phyloP scores from a whole-genome alignment of 2,329 filamentous ascomycete genomes.

The Helotiales sp. region DNA sequence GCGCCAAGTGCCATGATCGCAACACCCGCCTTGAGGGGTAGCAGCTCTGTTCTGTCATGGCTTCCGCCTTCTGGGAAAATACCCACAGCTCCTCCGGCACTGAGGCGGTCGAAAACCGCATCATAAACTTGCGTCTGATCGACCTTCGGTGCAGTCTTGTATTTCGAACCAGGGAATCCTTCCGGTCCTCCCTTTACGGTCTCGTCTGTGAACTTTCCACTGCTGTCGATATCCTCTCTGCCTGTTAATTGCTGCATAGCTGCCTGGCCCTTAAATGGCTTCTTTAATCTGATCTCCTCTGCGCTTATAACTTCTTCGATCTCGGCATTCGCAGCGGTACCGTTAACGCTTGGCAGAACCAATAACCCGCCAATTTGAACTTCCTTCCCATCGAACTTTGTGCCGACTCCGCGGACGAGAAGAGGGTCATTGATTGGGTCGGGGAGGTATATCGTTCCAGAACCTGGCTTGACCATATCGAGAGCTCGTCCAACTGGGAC shows the following conservation, averaged over 20 bases:
- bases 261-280: conserved; percentile 79
- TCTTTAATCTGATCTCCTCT: conserved; percentile 84
- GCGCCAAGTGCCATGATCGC: conserved; percentile 97
- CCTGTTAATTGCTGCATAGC: conserved; percentile 83
- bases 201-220: conserved; percentile 65
- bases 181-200: conserved; percentile 52
- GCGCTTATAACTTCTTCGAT: conserved; percentile 81
- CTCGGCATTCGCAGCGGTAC: conserved; percentile 73
- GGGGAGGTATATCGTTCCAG: conserved; percentile 84
- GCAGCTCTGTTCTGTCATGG: conserved; percentile 88
- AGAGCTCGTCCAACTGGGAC: conserved; percentile 93
- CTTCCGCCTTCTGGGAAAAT: conserved; percentile 98
- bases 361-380: conserved; percentile 82
- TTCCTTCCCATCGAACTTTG: conserved; percentile 73
- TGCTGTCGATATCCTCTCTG: conserved; percentile 70
- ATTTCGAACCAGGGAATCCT: conserved; percentile 78
- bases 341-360: conserved; percentile 84
- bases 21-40: conserved; percentile 94
- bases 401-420: conserved; percentile 66
- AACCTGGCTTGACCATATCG: conserved; percentile 80
- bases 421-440: conserved; percentile 86
- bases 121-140: conserved; percentile 94
- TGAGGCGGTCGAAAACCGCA: conserved; percentile 84
- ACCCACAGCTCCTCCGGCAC: conserved; percentile 84
- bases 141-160: conserved; percentile 88